These are phyloP conservation scores for Trichoderma oligosporum DNA, from an alignment of 2,329 filamentous ascomycete genomes.

Conservation along the genomic window DNA sequence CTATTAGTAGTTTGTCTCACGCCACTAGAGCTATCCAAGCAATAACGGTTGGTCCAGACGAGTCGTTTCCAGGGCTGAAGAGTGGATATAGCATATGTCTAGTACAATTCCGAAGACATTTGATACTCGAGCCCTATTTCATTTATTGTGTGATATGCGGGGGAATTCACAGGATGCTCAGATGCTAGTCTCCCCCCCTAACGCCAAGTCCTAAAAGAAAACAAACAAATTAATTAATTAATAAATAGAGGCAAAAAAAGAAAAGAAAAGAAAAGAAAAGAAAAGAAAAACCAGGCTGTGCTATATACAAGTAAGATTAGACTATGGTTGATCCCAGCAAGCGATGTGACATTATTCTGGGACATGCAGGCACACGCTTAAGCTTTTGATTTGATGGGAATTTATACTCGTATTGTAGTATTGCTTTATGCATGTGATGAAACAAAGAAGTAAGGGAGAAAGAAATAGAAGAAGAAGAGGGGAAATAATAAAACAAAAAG, in stretches of 20 bases:
- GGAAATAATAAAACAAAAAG: background rate
- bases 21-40: slow-evolving; percentile 5
- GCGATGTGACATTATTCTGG: background rate
- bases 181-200: background rate
- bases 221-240: background rate
- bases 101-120: slow-evolving; percentile 12
- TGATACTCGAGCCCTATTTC: background rate
- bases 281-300: too few relatives aligned
- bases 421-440: background rate
- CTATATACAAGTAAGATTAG: too few relatives aligned
- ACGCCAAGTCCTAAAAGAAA: slow-evolving; percentile 7
- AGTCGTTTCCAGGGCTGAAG: slow-evolving; percentile 16
- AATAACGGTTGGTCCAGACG: slow-evolving; percentile 4
- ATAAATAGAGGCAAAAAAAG: too few relatives aligned
- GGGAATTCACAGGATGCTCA: background rate
- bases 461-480: background rate
- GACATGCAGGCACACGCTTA: background rate
- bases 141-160: slow-evolving; percentile 6
- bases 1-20: slow-evolving; percentile 19
- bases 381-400: background rate
- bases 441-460: background rate
- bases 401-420: too few relatives aligned
- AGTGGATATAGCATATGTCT: slow-evolving; percentile 1
- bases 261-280: too few relatives aligned
- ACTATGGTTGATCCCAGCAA: background rate